Base-by-base conservation (phyloP, 192 early-diverging fungal genomes). In the Entomortierella beljakovae region DNA sequence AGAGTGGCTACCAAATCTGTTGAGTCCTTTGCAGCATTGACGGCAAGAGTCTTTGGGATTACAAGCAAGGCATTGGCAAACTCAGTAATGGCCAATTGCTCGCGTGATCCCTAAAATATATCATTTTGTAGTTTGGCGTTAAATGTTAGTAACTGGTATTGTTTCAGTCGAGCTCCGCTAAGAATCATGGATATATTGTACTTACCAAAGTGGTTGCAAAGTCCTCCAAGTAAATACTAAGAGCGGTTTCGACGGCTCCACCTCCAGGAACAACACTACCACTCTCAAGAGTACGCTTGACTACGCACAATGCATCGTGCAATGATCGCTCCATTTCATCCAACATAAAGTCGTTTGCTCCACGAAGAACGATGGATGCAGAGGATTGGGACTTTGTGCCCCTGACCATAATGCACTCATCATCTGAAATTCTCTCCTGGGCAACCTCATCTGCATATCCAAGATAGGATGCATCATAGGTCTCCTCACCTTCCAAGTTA, bases 271-370 rank as follows among this genome's bases (percentile, higher is more conserved):
- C 98, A 33, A 98, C 96, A 32, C 90, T 90, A 43, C 95, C 95
- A 61, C 93, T 95, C 82, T 99, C 98, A 54, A 99, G 84, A 7
- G 97, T 98, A 28, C 98, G 88, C 90, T 98, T 98, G 54, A 99
- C 96, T 18, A 96, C 95, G 72, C 94, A 96, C 68, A 99, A 70
- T 43, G 91, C 87, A 85, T 99, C 98, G 74, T 99, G 98, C 63
- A 99, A 73, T 26, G 96, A 94, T 55, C 98, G 89, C 82, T 99
- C 98, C 97, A 99, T 99, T 85, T 99, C 98, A 63, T 99, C 98
- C 54, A 99, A 86, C 97, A 98, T 97, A 71, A 92, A 99, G 79
- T 99, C 98, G 82, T 98, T 99, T 52, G 98, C 97, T 32, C 98
- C 98, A 70, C 98, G 96, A 76, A 99, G 88, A 68, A 99, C 96